Evolutionary conservation across 2,329 filamentous ascomycete species (phyloP), one percentile per base, ranked within the genome.

Genomic region (Trichoderma atroviride): DNA sequence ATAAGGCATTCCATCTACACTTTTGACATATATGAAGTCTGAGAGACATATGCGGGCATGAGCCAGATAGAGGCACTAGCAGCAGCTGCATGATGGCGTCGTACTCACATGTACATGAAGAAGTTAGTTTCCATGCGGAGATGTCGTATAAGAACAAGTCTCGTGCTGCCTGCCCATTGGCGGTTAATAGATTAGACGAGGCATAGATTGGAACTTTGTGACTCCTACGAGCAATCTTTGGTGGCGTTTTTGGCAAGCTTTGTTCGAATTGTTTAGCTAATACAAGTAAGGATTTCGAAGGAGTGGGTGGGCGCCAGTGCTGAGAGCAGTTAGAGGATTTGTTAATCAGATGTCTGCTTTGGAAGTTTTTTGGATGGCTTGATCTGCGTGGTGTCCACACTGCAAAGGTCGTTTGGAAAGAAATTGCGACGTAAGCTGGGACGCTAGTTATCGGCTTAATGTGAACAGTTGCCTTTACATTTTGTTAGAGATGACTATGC

Each of bases 101-200:
- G 40, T n/a, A 43, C 40, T 43, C 19, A 40, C 37, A 43, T 58
- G 55, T 33, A 64, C 37, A 31, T n/a, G 27, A 58, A 50, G 10
- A n/a, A n/a, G 13, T 24, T 50, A 24, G 47, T 50, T 50, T 7
- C 47, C 5, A 40, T 35, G 27, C 43, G 24, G 50, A 37, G 24
- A 16, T 31, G 50, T 55, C 27, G 52, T 55, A 55, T 55, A 62
- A 22, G 59, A 14, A 31, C 24, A 27, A 24, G 43, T 22, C 6
- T 19, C 22, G 35, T 35, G 14, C 11, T n/a, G n/a, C 16, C 33
- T 35, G 33, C 33, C 33, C 16, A 35, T n/a, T 0, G 11, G 29
- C 64, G 64, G 64, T 22, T 67, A 67, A 67, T 50, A 59, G 55
- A 67, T 59, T 52, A 52, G 43, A 58, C 64, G 64, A 40, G 53